Conservation (phyloP, 768 basidiomycete species). For the Coprinopsis marcescibilis region DNA sequence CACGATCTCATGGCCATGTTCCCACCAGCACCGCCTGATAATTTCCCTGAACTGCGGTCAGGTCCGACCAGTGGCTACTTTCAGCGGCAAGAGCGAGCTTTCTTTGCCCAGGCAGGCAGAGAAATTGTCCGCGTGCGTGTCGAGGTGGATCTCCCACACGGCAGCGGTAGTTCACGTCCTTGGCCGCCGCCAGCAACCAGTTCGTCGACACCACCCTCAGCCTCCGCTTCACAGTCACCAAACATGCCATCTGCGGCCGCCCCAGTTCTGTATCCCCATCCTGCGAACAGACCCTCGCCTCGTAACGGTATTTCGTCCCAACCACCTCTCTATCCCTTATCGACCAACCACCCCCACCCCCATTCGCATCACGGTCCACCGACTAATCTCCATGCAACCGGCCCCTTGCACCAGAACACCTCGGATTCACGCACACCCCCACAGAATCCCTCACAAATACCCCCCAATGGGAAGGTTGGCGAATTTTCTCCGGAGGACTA, state of each 20-base stretch:
- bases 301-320: conserved; percentile 26
- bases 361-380: conserved; percentile 22
- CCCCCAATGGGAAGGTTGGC: conserved; percentile 26
- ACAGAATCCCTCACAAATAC: conserved; percentile 37
- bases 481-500: conserved; percentile 43
- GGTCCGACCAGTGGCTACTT: conserved; percentile 72
- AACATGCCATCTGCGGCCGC: conserved; percentile 24
- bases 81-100: conserved; percentile 70
- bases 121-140: conserved; percentile 73
- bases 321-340: conserved; percentile 29
- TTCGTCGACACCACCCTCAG: conserved; percentile 14
- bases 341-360: conserved; percentile 25
- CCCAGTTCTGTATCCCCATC: conserved; percentile 30
- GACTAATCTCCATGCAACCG: conserved; percentile 31
- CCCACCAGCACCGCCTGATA: conserved; percentile 61
- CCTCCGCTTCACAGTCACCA: conserved; percentile 23
- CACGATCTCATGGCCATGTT: conserved; percentile 86
- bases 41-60: conserved; percentile 47
- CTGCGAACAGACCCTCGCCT: conserved; percentile 28
- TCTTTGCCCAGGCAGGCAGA: conserved; percentile 73
- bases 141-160: conserved; percentile 54
- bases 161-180: conserved; percentile 20
- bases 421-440: conserved; percentile 41
- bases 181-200: conserved; percentile 23
- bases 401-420: conserved; percentile 24